These are phyloP conservation scores for Cercospora zeae-maydis DNA, from an alignment of 2,329 filamentous ascomycete species.

Conservation along the genomic window DNA sequence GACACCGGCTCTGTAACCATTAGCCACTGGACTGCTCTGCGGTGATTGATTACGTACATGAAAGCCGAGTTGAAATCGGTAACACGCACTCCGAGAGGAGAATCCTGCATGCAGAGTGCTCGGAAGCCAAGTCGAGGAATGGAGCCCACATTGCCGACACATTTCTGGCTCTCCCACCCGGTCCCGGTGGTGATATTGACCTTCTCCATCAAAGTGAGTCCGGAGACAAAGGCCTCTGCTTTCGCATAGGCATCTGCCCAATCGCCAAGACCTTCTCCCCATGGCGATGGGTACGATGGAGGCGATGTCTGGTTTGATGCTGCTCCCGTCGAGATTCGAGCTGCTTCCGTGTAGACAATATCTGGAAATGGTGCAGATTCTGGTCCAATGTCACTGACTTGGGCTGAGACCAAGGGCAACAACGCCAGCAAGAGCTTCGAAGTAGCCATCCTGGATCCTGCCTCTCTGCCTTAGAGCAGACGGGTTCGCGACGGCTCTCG, in stretches of 20 bases:
- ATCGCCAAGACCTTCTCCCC: conserved; percentile 43
- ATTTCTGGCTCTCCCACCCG: conserved; percentile 26
- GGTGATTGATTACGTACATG: conserved; percentile 41
- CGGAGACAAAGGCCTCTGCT: conserved; percentile 39
- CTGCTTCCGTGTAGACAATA: background rate
- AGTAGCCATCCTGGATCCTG: background rate
- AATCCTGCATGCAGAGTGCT: background rate
- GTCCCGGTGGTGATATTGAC: conserved; percentile 50
- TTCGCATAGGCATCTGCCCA: conserved; percentile 42
- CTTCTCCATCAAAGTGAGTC: conserved; percentile 41
- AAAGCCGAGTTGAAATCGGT: conserved; percentile 39
- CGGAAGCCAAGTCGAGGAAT: background rate
- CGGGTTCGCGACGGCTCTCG: background rate
- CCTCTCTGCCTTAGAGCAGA: background rate
- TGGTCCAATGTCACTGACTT: background rate
- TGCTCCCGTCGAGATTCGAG: background rate
- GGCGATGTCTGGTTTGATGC: background rate
- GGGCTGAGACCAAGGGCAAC: background rate
- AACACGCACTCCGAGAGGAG: conserved; percentile 60
- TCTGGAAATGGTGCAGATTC: background rate
- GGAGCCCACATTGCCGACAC: conserved; percentile 58
- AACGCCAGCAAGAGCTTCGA: background rate
- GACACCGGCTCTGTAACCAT: conserved; percentile 44
- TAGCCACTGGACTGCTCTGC: conserved; percentile 36
- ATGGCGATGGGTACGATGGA: background rate